These are phyloP conservation scores for Fraxinus paxiana DNA, from an alignment of 305 asterid genomes.

Conservation along the genomic window DNA sequence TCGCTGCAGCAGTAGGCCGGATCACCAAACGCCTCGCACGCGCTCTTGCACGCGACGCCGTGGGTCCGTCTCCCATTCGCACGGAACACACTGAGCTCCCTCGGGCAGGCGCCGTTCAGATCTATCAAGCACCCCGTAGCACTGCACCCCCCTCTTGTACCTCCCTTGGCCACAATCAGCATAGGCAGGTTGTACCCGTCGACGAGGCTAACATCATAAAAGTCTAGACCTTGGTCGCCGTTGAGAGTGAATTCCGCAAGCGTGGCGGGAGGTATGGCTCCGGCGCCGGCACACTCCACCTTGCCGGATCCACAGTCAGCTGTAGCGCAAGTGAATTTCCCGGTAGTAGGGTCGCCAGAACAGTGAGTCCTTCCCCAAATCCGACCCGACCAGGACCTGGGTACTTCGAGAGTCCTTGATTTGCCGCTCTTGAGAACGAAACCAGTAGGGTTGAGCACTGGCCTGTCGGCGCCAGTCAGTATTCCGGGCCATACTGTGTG, in stretches of 20 bases:
- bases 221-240: slow-evolving; percentile 81
- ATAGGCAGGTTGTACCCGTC: slow-evolving; percentile 93
- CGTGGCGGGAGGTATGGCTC: slow-evolving; percentile 91
- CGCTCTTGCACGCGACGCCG: slow-evolving; percentile 85
- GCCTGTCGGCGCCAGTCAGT: slow-evolving; percentile 75
- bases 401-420: slow-evolving; percentile 65
- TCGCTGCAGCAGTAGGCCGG: slow-evolving; percentile 84
- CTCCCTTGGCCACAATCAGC: slow-evolving; percentile 72
- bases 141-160: slow-evolving; percentile 68
- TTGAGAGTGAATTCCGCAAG: slow-evolving; percentile 86
- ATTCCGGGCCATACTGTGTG: slow-evolving; percentile 89
- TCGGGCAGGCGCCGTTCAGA: slow-evolving; percentile 80
- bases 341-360: slow-evolving; percentile 43
- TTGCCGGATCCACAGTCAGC: slow-evolving; percentile 87
- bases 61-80: slow-evolving; percentile 43
- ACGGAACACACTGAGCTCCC: slow-evolving; percentile 56
- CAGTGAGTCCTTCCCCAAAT: slow-evolving; percentile 86
- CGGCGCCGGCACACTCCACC: slow-evolving; percentile 62
- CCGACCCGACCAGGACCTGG: slow-evolving; percentile 83
- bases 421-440: slow-evolving; percentile 57
- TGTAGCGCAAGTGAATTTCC: slow-evolving; percentile 62
- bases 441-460: slow-evolving; percentile 64
- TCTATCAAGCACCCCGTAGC: slow-evolving; percentile 83
- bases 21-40: slow-evolving; percentile 91
- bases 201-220: slow-evolving; percentile 90